These are phyloP conservation scores for Filobasidium wieringae DNA, from an alignment of 768 basidiomycete species.

Conservation along the genomic window DNA sequence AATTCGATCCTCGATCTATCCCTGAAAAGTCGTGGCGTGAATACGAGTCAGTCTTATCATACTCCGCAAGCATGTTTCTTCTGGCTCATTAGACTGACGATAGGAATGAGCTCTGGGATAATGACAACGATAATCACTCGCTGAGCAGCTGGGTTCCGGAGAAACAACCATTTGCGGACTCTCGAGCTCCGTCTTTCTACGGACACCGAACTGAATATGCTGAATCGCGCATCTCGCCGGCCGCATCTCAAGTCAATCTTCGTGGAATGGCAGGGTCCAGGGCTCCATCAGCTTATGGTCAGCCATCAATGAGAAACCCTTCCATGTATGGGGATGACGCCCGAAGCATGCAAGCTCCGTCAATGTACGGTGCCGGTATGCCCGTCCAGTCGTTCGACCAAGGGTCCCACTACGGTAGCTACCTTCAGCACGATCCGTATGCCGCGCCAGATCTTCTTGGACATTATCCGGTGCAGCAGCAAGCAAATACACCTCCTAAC, in stretches of 20 bases:
- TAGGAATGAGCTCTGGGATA: conserved; percentile 95
- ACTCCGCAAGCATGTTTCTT: conserved; percentile 17
- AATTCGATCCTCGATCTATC: conserved; percentile 85
- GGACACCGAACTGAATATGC: conserved; percentile 77
- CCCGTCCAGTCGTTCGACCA: conserved; percentile 3
- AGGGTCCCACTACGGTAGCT: background rate
- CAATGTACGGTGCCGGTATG: conserved; percentile 1
- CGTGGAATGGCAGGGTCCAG: conserved; percentile 9
- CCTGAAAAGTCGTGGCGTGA: conserved; percentile 96
- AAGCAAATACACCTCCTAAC: background rate
- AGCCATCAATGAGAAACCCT: conserved; percentile 1
- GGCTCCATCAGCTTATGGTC: conserved; percentile 6
- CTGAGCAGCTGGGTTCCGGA: conserved; percentile 81
- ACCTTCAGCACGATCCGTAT: conserved; percentile 4
- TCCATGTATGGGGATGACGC: conserved; percentile 2
- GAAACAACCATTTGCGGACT: conserved; percentile 49
- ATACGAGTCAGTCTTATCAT: conserved; percentile 51
- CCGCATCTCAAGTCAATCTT: conserved; percentile 6
- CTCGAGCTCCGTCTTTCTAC: conserved; percentile 54
- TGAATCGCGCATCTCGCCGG: background rate
- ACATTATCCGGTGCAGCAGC: background rate
- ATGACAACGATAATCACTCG: conserved; percentile 79
- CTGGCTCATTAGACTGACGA: background rate
- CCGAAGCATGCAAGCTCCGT: background rate
- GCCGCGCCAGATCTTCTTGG: conserved; percentile 7